These are phyloP conservation scores for Toxoplasma gondii DNA, from an alignment of 169 alveolate genomes.

Conservation along the genomic window DNA sequence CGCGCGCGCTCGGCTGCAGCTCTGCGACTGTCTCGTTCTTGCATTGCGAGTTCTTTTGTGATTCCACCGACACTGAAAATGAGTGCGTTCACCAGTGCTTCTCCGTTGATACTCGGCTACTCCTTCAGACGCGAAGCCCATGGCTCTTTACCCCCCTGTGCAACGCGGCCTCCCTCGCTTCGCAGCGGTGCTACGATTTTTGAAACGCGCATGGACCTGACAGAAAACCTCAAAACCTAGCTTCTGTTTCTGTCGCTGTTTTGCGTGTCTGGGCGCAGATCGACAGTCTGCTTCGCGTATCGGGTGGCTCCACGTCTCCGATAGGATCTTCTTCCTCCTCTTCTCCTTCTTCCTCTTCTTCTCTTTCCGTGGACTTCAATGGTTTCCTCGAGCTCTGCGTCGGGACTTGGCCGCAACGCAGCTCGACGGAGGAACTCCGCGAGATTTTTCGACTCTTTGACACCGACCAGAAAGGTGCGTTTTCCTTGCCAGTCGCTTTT, in stretches of 20 bases:
- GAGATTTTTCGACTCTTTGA: constrained; percentile 11
- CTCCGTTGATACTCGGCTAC: too few relatives aligned
- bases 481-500: not conserved
- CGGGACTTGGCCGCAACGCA: not conserved
- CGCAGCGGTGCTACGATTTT: too few relatives aligned
- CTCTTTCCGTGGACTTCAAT: not conserved
- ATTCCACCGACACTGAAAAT: too few relatives aligned
- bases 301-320: not conserved
- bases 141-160: too few relatives aligned
- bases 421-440: not conserved
- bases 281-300: not conserved
- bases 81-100: too few relatives aligned
- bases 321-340: not conserved
- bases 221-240: too few relatives aligned
- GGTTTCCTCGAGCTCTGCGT: not conserved
- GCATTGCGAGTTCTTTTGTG: too few relatives aligned
- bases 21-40: too few relatives aligned
- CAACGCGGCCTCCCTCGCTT: too few relatives aligned
- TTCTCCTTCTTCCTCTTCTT: not conserved
- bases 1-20: too few relatives aligned
- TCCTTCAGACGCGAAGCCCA: too few relatives aligned
- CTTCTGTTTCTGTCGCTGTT: not conserved
- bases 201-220: too few relatives aligned
- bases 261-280: not conserved
- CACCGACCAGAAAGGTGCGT: not conserved